Conservation (phyloP, 2,329 filamentous ascomycete genomes). For the Trichoderma atrobrunneum region DNA sequence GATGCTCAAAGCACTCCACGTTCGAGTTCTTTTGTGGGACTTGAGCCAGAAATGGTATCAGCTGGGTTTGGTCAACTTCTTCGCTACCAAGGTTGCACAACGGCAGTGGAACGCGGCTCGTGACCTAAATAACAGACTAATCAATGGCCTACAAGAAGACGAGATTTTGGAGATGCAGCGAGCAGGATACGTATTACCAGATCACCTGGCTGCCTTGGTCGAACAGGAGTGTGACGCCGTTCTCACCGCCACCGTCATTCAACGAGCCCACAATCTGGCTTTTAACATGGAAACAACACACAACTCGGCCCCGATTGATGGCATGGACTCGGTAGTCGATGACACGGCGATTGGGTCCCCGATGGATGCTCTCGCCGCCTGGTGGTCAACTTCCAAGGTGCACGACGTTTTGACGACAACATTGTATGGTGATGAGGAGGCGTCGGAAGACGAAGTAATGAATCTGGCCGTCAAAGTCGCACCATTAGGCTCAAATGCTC, state of each 20-base stretch:
- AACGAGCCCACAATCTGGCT: constrained; percentile 84
- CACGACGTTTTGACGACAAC: constrained; percentile 66
- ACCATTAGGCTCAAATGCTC: constrained; percentile 73
- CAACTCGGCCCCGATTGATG: constrained; percentile 61
- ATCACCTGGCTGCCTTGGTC: constrained; percentile 72
- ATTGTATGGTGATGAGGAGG: constrained; percentile 46
- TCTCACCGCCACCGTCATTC: constrained; percentile 71
- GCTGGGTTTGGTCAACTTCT: constrained; percentile 61
- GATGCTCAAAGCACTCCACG: constrained; percentile 90
- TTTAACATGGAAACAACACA: constrained; percentile 78
- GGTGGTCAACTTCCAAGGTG: constrained; percentile 77
- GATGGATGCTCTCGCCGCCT: constrained; percentile 85
- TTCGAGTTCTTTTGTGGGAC: constrained; percentile 85
- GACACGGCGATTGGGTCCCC: constrained; percentile 82
- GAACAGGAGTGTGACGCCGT: constrained; percentile 80
- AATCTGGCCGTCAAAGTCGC: constrained; percentile 69
- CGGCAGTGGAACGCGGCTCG: constrained; percentile 80
- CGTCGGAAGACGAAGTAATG: constrained; percentile 46
- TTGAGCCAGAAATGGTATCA: constrained; percentile 63
- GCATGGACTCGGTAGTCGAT: constrained; percentile 80
- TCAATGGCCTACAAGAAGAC: background rate
- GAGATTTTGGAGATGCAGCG: background rate
- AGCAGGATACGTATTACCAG: constrained; percentile 60
- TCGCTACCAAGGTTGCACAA: constrained; percentile 71
- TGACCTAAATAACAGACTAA: constrained; percentile 49